Base-by-base conservation (phyloP, 2,329 filamentous ascomycete genomes). In the Sporothrix inflata region DNA sequence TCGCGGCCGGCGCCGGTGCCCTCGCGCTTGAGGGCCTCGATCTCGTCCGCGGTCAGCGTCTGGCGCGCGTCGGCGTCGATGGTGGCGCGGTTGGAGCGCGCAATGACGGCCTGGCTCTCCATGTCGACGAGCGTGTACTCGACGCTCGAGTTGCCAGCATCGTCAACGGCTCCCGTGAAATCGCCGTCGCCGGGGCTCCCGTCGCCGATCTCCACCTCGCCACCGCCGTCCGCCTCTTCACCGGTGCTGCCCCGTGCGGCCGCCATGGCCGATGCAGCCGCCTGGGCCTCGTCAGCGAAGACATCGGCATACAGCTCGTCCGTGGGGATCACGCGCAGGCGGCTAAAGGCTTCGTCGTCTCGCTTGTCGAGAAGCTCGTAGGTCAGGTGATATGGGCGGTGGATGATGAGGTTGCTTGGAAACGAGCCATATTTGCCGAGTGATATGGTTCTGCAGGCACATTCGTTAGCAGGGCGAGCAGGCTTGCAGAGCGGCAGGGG, bases 401-500 rank as follows among this genome's bases (percentile, higher is more conserved):
- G 92, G 74, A 99, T 88, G 61, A 99, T 89, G 42, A 96, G 88
- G 79, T 98, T 98, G 69, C 93, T 90, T 19, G 93, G 91, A 79
- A 99, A 98, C 1, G 90, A 89, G 75, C 96, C 96, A 80, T 96
- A 97, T 88, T 98, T 98, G 71, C 94, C 94, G 45, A 98, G 85
- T 1, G 93, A 94, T 75, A 98, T 92, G 60, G 89, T 93, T 53
- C 94, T 98, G 77, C 51, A 19, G 6, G 6, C 61, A 65, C n/a
- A 1, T 2, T 79, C 1, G 45, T 40, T 19, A 51, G 65, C 7
- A n/a, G 7, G 7, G 14, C 3, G 16, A n/a, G 16, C 21, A 9
- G 16, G 9, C 16, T 6, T 19, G 1, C 11, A n/a, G 16, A 45
- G 6, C 4, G 9, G 21, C 9, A 19, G 6, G 4, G 6, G 80